phyloP scores from a whole-genome alignment of 129 eudicot genomes.

The Artemisia annua region DNA sequence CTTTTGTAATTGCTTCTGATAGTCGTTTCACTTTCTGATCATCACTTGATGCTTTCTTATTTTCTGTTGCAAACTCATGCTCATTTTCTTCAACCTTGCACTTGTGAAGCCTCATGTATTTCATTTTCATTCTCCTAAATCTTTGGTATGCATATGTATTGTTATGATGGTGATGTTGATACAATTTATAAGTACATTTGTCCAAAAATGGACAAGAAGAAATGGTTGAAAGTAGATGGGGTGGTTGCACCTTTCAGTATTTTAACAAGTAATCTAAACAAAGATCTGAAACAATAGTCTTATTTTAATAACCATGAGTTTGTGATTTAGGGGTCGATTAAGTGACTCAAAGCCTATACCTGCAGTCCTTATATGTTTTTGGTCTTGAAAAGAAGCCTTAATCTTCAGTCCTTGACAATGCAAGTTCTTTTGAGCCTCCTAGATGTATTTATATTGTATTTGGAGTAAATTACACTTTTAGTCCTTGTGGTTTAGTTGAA shows the following conservation, averaged over 20 bases:
- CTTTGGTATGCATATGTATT: not conserved
- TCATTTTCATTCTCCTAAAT: constrained; percentile 12
- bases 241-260: constrained; percentile 26
- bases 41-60: constrained; percentile 3
- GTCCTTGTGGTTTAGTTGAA: too few relatives aligned
- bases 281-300: too few relatives aligned
- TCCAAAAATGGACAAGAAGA: constrained; percentile 13
- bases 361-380: too few relatives aligned
- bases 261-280: not conserved
- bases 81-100: constrained; percentile 18
- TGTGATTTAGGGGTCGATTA: too few relatives aligned
- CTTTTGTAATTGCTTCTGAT: constrained; percentile 13
- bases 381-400: too few relatives aligned
- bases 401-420: too few relatives aligned
- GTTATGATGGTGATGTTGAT: not conserved
- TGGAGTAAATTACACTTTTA: too few relatives aligned
- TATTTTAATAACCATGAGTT: too few relatives aligned
- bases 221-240: constrained; percentile 22
- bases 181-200: constrained; percentile 17
- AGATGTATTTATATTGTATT: too few relatives aligned
- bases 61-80: not conserved
- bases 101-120: constrained; percentile 29
- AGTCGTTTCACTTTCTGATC: constrained; percentile 24
- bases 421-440: too few relatives aligned
- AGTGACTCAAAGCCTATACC: too few relatives aligned